Evolutionary conservation across 495 filamentous ascomycete species (phyloP), one percentile per base, ranked within the genome.

Genomic region (Neurospora tetraspora): DNA sequence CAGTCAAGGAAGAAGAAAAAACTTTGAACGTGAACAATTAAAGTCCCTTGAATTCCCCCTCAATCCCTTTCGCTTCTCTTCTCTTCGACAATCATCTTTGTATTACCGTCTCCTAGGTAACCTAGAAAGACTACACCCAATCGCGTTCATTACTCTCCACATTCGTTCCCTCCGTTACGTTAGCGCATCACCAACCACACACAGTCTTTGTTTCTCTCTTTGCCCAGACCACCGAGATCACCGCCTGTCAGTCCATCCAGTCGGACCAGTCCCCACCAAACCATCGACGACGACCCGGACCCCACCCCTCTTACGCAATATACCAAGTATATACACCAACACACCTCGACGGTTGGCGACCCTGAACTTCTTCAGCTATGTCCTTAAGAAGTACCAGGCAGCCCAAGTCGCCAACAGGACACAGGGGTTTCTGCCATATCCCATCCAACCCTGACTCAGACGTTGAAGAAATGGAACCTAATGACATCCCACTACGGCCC

Each of bases 401-500:
- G 31, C 31, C 31, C 31, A 34, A 70, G 45, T 81, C 79, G 8
- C 78, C 79, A 27, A 31, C 47, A 7, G 47, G 47, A 11, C 47
- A 59, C 11, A 14, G 47, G 20, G 47, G 47, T 7, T 59, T 59
- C 47, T 23, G 5, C 11, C 23, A 27, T 27, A 59, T 59, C 47
- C 47, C 47, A 1, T 59, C 47, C 47, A 59, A 20, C 3, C 23
- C 47, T 27, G 23, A 20, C 20, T 59, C 47, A 2, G 47, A 59
- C 11, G 11, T 65, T 73, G 83, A 85, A 38, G 83, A 85, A 38
- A 79, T 79, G 75, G 75, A 80, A 59, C 47, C 20, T 2, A 59
- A 59, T 69, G 85, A 83, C 45, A 89, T 89, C 43, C 88, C 87
- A 65, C 81, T 90, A 38, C 83, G 82, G 12, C 80, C 80, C 39